These are phyloP conservation scores for Suillus lakei DNA, from an alignment of 768 basidiomycete genomes.

Conservation along the genomic window DNA sequence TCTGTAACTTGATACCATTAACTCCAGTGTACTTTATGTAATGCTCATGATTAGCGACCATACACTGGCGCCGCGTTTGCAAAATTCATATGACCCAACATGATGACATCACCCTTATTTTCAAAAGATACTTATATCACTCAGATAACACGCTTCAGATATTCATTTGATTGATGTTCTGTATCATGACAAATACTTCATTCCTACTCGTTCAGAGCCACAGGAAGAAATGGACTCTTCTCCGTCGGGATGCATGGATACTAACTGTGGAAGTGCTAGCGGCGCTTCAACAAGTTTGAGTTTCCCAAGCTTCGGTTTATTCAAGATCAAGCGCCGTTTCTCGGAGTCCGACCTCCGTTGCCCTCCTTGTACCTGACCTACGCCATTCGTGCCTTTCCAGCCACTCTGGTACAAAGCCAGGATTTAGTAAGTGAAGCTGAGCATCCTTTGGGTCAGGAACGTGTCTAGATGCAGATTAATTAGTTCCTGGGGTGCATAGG, in stretches of 20 bases:
- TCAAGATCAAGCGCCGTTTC: background rate
- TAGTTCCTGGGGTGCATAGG: background rate
- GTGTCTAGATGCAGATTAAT: background rate
- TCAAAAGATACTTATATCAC: too few species aligned
- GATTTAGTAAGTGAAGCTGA: too few species aligned
- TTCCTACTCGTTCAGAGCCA: background rate
- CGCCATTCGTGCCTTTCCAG: background rate
- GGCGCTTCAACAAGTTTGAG: background rate
- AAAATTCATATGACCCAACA: background rate
- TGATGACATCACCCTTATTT: background rate
- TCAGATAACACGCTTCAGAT: background rate
- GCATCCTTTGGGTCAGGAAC: background rate
- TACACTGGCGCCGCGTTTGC: background rate
- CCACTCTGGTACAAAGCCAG: too few species aligned
- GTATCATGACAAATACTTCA: background rate
- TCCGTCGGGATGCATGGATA: background rate
- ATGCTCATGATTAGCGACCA: background rate
- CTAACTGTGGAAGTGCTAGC: background rate
- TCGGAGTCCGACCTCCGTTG: background rate
- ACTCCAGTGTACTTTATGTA: background rate
- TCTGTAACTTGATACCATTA: background rate
- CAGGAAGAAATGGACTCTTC: background rate
- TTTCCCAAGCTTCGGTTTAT: background rate
- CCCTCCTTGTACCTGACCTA: background rate
- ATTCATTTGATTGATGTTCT: background rate